Evolutionary conservation across 2,329 filamentous ascomycete genomes (phyloP), one percentile per base, ranked within the genome.

Genomic region (Rhytidhysteron rufulum): DNA sequence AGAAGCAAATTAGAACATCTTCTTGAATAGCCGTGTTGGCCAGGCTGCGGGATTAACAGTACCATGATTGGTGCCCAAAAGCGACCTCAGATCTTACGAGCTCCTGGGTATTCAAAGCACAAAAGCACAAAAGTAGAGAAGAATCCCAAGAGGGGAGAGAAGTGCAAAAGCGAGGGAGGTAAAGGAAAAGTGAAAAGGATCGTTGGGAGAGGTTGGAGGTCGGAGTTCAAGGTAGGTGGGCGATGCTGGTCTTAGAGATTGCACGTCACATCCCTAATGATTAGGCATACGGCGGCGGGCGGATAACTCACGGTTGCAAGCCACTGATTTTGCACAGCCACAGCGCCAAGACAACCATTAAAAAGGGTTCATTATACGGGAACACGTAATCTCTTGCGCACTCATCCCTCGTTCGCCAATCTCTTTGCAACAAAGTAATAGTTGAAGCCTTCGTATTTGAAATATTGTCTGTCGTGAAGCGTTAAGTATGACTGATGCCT

Each of bases 1-100:
- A 34, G 9, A 35, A 13, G 37, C 15, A 42, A n/a, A n/a, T 18
- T 31, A 48, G 61, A 48, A 62, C 55, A 34, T 34, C 27, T 21
- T 43, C 34, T 34, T 34, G n/a, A 16, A 31, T 45, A 19, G 37
- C 9, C 31, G 33, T n/a, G 21, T 18, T 34, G 19, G 42, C 24
- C 42, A 33, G 20, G 34, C 37, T 33, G 44, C 37, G 45, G 33
- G 27, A 27, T n/a, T 27, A 31, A 20, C 25, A 38, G 20, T 63
- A 61, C 60, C 60, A 64, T 64, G 51, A 45, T 56, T 58, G 57
- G 41, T 59, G 60, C 60, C 60, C 55, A 49, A 60, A 47, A 40
- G 44, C 47, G 41, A 52, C 46, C 54, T 56, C 51, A 48, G 44
- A 44, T 31, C n/a, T 31, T 38, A 39, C 40, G 34, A 24, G 41